phyloP scores from a whole-genome alignment of 139 green algal genomes.

The Raphidocelis subcapitata region DNA sequence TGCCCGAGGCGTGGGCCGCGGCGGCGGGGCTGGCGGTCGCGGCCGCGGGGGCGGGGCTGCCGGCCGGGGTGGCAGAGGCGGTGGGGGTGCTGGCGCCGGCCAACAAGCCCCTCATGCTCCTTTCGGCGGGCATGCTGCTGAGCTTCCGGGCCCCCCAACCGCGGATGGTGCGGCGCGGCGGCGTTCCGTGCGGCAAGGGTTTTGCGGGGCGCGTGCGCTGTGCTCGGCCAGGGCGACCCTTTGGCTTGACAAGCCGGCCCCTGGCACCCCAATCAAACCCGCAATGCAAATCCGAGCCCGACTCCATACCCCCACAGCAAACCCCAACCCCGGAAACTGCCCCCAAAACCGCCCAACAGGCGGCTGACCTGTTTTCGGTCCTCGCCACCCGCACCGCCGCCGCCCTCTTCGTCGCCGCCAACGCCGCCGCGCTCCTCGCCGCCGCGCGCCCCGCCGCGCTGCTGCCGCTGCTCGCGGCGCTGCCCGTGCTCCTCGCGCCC shows the following conservation, averaged over 20 bases:
- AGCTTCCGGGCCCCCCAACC: slow-evolving; percentile 5
- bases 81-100: slow-evolving; percentile 30
- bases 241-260: neutral
- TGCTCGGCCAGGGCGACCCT: too few species aligned
- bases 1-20: slow-evolving; percentile 41
- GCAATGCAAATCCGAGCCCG: neutral
- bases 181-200: neutral
- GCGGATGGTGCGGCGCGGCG: slow-evolving; percentile 4
- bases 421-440: slow-evolving; percentile 18
- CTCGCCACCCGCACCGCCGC: slow-evolving; percentile 25
- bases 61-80: slow-evolving; percentile 20
- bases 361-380: slow-evolving; percentile 21
- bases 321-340: neutral
- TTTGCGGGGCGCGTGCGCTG: neutral
- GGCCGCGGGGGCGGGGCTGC: slow-evolving; percentile 11
- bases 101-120: slow-evolving; percentile 40
- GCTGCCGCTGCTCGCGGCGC: neutral
- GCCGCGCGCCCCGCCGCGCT: neutral
- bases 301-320: neutral
- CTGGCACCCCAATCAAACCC: neutral
- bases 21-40: slow-evolving; percentile 1
- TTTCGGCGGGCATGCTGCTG: slow-evolving; percentile 45
- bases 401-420: slow-evolving; percentile 27
- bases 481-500: neutral
- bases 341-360: slow-evolving; percentile 1